phyloP scores from a whole-genome alignment of 768 basidiomycete species.

The Cystobasidiopsis lactophilus region DNA sequence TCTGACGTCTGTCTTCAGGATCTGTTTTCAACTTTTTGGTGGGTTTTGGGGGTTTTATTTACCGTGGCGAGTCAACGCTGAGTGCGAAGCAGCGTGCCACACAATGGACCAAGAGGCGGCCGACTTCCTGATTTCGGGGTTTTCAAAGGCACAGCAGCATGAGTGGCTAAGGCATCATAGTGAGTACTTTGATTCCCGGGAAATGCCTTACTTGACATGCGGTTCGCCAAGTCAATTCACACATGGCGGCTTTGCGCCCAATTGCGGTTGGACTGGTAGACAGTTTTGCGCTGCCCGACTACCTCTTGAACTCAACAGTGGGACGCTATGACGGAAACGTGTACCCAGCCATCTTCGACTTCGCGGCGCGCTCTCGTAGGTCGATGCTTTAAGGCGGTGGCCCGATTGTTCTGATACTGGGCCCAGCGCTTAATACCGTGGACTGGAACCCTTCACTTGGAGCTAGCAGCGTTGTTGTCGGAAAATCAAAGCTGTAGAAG shows the following conservation, averaged over 20 bases:
- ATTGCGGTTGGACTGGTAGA: constrained; percentile 20
- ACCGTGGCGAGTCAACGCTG: too few species aligned
- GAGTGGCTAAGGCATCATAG: constrained; percentile 3
- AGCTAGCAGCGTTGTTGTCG: too few species aligned
- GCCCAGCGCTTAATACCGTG: too few species aligned
- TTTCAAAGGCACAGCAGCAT: constrained; percentile 14
- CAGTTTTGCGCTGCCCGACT: constrained; percentile 19
- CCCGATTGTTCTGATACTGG: too few species aligned
- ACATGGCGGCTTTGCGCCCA: constrained; percentile 17
- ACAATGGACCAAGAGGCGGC: constrained; percentile 27
- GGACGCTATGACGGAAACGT: constrained; percentile 28
- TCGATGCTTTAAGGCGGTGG: too few species aligned
- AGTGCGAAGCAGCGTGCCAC: not conserved
- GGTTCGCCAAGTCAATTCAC: constrained; percentile 11
- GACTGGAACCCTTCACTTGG: too few species aligned
- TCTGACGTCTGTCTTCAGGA: constrained; percentile 19
- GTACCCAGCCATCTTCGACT: constrained; percentile 21
- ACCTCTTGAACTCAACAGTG: constrained; percentile 27
- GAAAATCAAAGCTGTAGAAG: too few species aligned
- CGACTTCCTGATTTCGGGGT: constrained; percentile 26
- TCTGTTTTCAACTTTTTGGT: constrained; percentile 26
- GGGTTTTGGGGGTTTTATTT: constrained; percentile 20
- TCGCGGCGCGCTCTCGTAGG: too few species aligned
- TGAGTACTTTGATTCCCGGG: too few species aligned
- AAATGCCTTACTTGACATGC: too few species aligned